These are phyloP conservation scores for Annona cherimola DNA, from an alignment of 164 flowering plant species.

Conservation along the genomic window DNA sequence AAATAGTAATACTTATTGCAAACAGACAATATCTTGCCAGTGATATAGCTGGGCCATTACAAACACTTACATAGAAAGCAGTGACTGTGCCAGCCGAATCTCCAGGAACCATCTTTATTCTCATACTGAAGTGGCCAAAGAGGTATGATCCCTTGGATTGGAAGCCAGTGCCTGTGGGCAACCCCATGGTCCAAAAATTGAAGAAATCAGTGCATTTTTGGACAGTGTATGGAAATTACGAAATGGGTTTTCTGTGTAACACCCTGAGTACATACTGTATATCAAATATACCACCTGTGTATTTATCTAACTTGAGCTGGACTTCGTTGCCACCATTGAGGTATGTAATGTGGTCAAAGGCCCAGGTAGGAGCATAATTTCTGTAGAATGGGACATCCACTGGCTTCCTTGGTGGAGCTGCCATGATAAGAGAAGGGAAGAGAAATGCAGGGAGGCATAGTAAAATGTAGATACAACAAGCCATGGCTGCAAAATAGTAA, in stretches of 20 bases:
- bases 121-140: slow-evolving; percentile 86
- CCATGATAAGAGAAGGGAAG: slow-evolving; percentile 22
- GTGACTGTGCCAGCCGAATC: slow-evolving; percentile 93
- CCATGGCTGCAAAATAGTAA: slow-evolving; percentile 32
- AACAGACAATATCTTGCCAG: too few species aligned
- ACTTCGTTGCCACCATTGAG: slow-evolving; percentile 56
- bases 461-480: slow-evolving; percentile 15
- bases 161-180: slow-evolving; percentile 68
- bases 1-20: too few species aligned
- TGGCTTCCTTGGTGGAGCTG: slow-evolving; percentile 41
- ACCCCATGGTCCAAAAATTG: neutral
- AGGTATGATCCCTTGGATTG: slow-evolving; percentile 77
- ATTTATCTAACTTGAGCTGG: slow-evolving; percentile 61
- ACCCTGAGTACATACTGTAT: neutral
- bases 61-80: slow-evolving; percentile 66
- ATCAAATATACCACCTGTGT: slow-evolving; percentile 41
- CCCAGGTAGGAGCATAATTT: slow-evolving; percentile 78
- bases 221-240: neutral
- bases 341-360: slow-evolving; percentile 70
- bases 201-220: neutral
- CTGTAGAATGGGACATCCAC: slow-evolving; percentile 54
- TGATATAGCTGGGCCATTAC: neutral
- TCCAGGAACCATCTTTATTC: slow-evolving; percentile 69
- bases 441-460: slow-evolving; percentile 20
- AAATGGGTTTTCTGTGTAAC: neutral